Conservation (phyloP, 371 early-diverging fungal species). For the Dipsacomyces acuminosporus region DNA sequence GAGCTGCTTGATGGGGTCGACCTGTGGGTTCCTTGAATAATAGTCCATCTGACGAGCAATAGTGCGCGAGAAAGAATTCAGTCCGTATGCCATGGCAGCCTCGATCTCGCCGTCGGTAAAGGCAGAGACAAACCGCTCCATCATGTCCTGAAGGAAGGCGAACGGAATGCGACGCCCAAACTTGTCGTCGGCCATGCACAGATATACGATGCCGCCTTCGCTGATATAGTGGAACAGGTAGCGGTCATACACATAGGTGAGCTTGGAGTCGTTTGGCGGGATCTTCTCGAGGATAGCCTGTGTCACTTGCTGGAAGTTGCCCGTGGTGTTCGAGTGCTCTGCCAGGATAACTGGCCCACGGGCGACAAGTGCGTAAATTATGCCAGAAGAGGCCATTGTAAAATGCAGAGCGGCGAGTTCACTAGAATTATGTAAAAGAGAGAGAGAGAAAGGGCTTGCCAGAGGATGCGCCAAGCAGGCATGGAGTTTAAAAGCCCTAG, state of each 20-base stretch:
- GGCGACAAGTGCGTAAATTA: slow-evolving; percentile 64
- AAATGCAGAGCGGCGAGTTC: too few species aligned
- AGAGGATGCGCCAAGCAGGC: too few species aligned
- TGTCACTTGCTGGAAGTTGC: slow-evolving; percentile 71
- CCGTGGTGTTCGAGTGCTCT: slow-evolving; percentile 71
- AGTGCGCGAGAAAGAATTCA: slow-evolving; percentile 76
- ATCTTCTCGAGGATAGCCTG: slow-evolving; percentile 88
- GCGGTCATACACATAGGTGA: slow-evolving; percentile 89
- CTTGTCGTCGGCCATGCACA: slow-evolving; percentile 86
- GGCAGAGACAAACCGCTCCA: slow-evolving; percentile 56
- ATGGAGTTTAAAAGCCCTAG: too few species aligned
- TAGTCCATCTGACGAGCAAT: slow-evolving; percentile 80
- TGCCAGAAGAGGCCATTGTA: slow-evolving; percentile 22
- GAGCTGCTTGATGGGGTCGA: slow-evolving; percentile 76
- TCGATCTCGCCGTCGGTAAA: slow-evolving; percentile 59
- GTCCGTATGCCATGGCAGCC: slow-evolving; percentile 65
- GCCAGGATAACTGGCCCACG: slow-evolving; percentile 66
- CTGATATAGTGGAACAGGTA: slow-evolving; percentile 87
- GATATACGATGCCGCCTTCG: slow-evolving; percentile 72
- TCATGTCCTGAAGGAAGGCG: slow-evolving; percentile 81
- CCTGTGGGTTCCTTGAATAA: slow-evolving; percentile 66
- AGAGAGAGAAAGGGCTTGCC: too few species aligned
- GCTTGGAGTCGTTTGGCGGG: slow-evolving; percentile 80
- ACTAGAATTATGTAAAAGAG: background rate
- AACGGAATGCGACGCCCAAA: slow-evolving; percentile 87